These are phyloP conservation scores for Osmanthus fragrans DNA, from an alignment of 257 asterid genomes.

Conservation along the genomic window DNA sequence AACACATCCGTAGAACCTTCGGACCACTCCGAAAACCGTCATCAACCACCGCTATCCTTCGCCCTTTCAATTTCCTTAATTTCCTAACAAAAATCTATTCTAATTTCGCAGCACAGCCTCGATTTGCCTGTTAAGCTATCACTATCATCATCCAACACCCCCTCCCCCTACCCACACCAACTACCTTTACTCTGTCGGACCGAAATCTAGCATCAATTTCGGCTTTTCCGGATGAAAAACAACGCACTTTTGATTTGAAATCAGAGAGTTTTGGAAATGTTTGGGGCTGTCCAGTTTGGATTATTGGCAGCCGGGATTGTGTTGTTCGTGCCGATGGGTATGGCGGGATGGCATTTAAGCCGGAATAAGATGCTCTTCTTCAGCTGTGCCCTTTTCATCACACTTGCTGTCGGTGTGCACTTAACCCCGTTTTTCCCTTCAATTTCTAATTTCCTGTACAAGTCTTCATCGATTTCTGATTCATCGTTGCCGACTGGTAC, in stretches of 20 bases:
- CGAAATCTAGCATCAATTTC: conserved; percentile 21
- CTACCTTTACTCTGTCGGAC: conserved; percentile 15
- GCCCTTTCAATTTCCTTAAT: background rate
- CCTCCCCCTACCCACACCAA: background rate
- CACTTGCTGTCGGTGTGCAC: conserved; percentile 96
- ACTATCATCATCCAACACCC: conserved; percentile 28
- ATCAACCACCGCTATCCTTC: background rate
- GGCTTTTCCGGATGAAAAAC: conserved; percentile 18
- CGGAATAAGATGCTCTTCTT: conserved; percentile 94
- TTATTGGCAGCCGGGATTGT: conserved; percentile 87
- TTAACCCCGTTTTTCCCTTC: conserved; percentile 82
- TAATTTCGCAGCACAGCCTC: background rate
- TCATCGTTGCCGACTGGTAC: conserved; percentile 25
- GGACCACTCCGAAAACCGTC: background rate
- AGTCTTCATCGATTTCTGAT: conserved; percentile 24
- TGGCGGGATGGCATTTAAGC: conserved; percentile 99
- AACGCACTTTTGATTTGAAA: conserved; percentile 12
- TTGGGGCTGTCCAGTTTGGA: conserved; percentile 87
- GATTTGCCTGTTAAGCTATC: conserved; percentile 20
- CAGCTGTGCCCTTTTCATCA: conserved; percentile 94
- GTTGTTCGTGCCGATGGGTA: conserved; percentile 86
- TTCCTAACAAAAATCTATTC: background rate
- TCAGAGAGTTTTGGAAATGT: conserved; percentile 44
- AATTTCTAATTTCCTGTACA: conserved; percentile 41
- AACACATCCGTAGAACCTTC: background rate